Evolutionary conservation across 2,329 filamentous ascomycete genomes (phyloP), one percentile per base, ranked within the genome.

Genomic region (Nemania abortiva): DNA sequence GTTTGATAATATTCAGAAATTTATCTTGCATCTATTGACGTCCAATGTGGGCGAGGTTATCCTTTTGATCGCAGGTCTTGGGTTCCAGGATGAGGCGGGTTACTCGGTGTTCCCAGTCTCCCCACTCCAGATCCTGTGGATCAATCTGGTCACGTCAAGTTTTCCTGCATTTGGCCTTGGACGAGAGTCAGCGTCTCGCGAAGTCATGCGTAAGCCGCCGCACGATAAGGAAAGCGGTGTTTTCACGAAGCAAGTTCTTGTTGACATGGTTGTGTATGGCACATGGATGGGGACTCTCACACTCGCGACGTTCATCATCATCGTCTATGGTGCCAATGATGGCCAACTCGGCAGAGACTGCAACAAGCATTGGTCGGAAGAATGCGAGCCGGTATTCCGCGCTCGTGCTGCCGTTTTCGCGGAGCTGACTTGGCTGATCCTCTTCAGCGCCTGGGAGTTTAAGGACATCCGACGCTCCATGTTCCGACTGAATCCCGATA

Each of bases 1-100:
- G 85, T 95, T 95, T 77, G 92, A 95, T 80, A 96, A 96, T 77
- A 94, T 96, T 72, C 92, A 96, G 76, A 95, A 95, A 75, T 96
- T 96, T 76, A 90, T 96, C 53, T 85, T 96, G 50, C 93, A 94
- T 78, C 82, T 96, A 45, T 86, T 97, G 39, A 89, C 90, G 0
- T 90, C 93, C 78, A 97, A 97, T 77, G 91, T 97, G 52, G 93
- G 92, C 39, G 92, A 97, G 77, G 94, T 95, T 7, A 90, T 92
- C 70, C 90, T 93, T 0, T 85, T 97, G 18, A 89, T 97, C 29
- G 90, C 94, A 47, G 94, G 94, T 62, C 88, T 97, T 3, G 91
- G 86, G 0, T 97, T 97, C 83, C 92, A 94, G 75, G 94, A 97
- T 77, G 73, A 81, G 2, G 83, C 85, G 10, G 86, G 88, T 9